A percentile compares a stretch with the other conserved stretches of the same genome.
These are phyloP conservation scores for Coemansia sp. DNA, from an alignment of 192 early-diverging fungal genomes.

Conservation along the genomic window DNA sequence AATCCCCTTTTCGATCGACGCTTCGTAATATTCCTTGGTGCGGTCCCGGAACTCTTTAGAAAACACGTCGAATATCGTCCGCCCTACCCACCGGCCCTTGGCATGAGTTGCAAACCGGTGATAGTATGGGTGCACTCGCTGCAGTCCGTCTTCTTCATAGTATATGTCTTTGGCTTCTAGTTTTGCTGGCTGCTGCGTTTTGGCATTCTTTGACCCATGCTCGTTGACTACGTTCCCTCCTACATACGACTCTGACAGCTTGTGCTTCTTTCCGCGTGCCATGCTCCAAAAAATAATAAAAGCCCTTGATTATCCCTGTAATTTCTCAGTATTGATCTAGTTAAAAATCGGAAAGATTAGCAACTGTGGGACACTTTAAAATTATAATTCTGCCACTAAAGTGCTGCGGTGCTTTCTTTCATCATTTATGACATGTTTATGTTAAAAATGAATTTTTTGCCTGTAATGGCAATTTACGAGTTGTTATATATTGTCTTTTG, in stretches of 20 bases:
- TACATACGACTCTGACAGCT: conserved; percentile 17
- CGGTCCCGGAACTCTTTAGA: conserved; percentile 86
- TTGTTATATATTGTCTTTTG: too few species aligned
- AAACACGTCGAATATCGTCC: conserved; percentile 78
- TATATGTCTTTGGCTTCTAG: conserved; percentile 15
- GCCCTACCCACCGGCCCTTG: conserved; percentile 86
- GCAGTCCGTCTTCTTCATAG: conserved; percentile 29
- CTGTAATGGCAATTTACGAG: too few species aligned
- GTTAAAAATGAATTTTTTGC: too few species aligned
- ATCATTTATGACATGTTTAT: too few species aligned
- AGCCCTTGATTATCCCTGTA: background rate
- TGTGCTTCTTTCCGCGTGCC: conserved; percentile 20
- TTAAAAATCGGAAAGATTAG: too few species aligned
- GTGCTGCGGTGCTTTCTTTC: too few species aligned
- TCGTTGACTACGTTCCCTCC: conserved; percentile 13
- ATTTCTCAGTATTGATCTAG: too few species aligned
- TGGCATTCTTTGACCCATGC: conserved; percentile 8
- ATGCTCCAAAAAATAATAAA: conserved; percentile 2
- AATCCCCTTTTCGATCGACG: conserved; percentile 77
- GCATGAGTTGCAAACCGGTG: conserved; percentile 77
- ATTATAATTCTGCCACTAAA: background rate
- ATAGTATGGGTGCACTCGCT: conserved; percentile 75
- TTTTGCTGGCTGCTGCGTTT: conserved; percentile 8
- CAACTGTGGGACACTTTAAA: conserved; percentile 6
- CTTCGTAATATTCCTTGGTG: conserved; percentile 69